These are phyloP conservation scores for Hyparrhenia diplandra DNA, from an alignment of 176 grass and related monocot species.

Conservation along the genomic window DNA sequence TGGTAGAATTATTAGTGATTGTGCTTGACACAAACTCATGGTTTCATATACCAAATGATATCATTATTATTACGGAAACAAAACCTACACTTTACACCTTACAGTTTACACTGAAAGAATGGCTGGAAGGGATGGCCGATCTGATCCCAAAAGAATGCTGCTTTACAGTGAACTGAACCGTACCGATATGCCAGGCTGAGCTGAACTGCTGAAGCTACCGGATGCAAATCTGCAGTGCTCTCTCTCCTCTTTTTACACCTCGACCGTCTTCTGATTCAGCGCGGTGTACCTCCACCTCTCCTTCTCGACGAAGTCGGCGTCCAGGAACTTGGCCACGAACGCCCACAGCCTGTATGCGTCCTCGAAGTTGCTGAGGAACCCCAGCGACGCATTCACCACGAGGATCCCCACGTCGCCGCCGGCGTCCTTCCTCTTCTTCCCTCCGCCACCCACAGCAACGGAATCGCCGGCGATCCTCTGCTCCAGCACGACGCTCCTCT, in stretches of 20 bases:
- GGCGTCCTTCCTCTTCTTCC: slow-evolving; percentile 26
- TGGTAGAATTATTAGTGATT: neutral
- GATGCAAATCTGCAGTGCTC: neutral
- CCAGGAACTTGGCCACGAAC: slow-evolving; percentile 87
- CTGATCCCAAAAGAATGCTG: slow-evolving; percentile 34
- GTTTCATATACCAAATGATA: neutral
- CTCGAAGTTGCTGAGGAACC: slow-evolving; percentile 84
- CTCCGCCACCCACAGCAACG: neutral
- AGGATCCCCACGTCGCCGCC: slow-evolving; percentile 52
- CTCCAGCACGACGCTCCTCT: slow-evolving; percentile 46
- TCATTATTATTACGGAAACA: neutral
- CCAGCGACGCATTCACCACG: slow-evolving; percentile 77
- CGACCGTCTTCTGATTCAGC: slow-evolving; percentile 76
- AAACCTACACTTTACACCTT: slow-evolving; percentile 1
- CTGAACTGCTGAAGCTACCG: neutral
- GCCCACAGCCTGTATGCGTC: slow-evolving; percentile 86
- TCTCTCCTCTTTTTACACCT: slow-evolving; percentile 23
- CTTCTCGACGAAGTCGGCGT: slow-evolving; percentile 94
- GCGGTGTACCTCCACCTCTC: slow-evolving; percentile 92
- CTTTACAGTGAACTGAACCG: slow-evolving; percentile 15
- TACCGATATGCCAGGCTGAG: neutral
- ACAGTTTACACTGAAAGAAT: slow-evolving; percentile 18
- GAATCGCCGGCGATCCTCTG: neutral
- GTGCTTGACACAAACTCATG: neutral
- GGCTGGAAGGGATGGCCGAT: neutral